Evolutionary conservation across 2,329 filamentous ascomycete genomes (phyloP), one percentile per base, ranked within the genome.

Genomic region (Diaporthe citri): DNA sequence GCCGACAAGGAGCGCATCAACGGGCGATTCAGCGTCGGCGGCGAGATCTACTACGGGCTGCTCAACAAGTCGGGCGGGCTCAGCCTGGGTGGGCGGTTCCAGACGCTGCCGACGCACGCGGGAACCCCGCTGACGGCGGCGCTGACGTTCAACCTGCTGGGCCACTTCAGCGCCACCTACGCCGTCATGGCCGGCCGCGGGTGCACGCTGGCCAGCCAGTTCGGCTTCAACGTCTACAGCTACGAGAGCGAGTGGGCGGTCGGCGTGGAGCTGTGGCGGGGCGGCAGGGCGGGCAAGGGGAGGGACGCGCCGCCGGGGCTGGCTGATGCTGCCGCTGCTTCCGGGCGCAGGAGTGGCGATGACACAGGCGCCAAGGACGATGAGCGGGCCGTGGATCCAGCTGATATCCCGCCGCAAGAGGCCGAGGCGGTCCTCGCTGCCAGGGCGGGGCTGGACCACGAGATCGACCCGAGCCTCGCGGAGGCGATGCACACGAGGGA

Each of bases 171-270:
- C 74, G 95, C 95, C 48, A 97, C 92, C 22, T 99, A 99, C 82
- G 94, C 97, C 0, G 94, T 98, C 64, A 93, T 95, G 80, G 96
- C 96, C 2, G 90, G 90, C 46, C 64, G 46, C 25, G 92, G 95
- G 80, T 91, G 97, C 78, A 94, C 95, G 15, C 89, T 99, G 67
- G 97, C 95, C 77, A 97, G 95, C 31, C 92, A 94, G 67, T 96
- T 98, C 85, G 95, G 97, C 81, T 99, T 99, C 85, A 99, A 99
- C 81, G 94, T 98, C 67, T 98, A 98, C 85, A 98, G 95, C 82
- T 99, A 98, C 86, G 97, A 99, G 86, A 98, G 95, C 81, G 94
- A 97, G 75, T 93, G 98, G 88, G 93, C 95, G 36, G 90, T 98
- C 34, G 97, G 97, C 20, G 94, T 95, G 86, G 97, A 99, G 85